These are phyloP conservation scores for Guadua angustifolia DNA, from an alignment of 176 grass and related monocot species.

Conservation along the genomic window DNA sequence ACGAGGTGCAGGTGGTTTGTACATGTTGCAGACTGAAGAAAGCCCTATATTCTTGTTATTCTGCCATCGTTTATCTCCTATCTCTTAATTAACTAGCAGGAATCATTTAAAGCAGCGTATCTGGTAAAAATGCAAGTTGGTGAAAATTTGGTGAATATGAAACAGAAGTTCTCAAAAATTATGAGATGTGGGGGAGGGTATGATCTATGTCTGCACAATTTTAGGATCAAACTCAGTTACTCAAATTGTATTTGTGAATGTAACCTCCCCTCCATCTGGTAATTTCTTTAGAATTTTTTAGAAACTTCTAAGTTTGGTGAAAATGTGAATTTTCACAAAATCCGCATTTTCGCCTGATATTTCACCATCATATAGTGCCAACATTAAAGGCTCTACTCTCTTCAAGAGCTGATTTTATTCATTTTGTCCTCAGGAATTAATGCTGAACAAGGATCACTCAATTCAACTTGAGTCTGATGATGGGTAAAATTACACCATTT, in stretches of 20 bases:
- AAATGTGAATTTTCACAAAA: too few relatives aligned
- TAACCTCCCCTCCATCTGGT: not conserved
- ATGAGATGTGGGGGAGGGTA: not conserved
- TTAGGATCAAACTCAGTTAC: not conserved
- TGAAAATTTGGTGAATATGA: not conserved
- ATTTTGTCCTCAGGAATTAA: conserved; percentile 72
- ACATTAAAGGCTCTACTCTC: conserved; percentile 2
- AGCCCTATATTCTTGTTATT: conserved; percentile 1
- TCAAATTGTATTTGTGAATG: not conserved
- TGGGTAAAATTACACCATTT: conserved; percentile 57
- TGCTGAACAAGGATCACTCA: conserved; percentile 73
- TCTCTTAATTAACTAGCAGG: conserved; percentile 22
- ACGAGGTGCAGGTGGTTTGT: not conserved
- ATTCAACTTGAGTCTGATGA: conserved; percentile 61
- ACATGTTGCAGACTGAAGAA: not conserved
- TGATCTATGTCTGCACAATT: not conserved
- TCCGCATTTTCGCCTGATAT: not conserved
- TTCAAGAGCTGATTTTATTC: conserved; percentile 36
- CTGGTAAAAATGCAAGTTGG: not conserved
- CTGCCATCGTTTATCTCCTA: not conserved
- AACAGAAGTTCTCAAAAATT: not conserved
- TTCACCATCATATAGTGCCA: not conserved
- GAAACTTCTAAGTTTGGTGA: not conserved
- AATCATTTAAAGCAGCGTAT: not conserved
- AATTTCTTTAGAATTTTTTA: not conserved